Conservation (phyloP, 495 filamentous ascomycete genomes). For the Neurospora africana region DNA sequence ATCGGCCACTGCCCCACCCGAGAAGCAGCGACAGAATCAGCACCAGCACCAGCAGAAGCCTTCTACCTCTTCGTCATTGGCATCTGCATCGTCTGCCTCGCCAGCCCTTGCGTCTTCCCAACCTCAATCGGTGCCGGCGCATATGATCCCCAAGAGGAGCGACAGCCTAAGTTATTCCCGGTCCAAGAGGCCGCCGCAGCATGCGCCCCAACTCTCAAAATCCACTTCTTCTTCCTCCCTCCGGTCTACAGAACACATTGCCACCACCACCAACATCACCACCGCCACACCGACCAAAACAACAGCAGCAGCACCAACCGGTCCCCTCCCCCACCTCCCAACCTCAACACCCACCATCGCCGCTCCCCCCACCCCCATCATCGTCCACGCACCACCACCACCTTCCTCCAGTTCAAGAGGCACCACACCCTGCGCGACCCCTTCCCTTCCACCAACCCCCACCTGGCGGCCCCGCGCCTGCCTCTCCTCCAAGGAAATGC, state of each 20-base stretch:
- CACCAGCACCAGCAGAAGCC: not conserved
- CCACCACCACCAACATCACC: not conserved
- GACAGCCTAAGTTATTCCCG: not conserved
- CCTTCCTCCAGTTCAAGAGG: no score
- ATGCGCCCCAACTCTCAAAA: not conserved
- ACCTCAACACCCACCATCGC: not conserved
- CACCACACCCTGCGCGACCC: no score
- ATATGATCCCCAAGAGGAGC: not conserved
- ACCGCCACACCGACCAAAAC: not conserved
- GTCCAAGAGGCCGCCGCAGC: not conserved
- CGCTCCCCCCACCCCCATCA: constrained; percentile 6
- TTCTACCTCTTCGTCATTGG: not conserved
- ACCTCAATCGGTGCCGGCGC: not conserved
- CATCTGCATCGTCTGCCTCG: not conserved
- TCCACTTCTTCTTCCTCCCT: not conserved
- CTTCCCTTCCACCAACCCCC: not conserved
- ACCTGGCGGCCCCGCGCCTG: not conserved
- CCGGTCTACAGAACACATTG: not conserved
- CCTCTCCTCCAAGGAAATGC: constrained; percentile 6
- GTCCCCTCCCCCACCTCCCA: not conserved
- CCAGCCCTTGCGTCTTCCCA: not conserved
- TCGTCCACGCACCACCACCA: no score
- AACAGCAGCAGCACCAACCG: not conserved
- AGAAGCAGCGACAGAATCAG: not conserved
- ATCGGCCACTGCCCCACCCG: not conserved